phyloP scores from a whole-genome alignment of 768 basidiomycete genomes.

The Hypholoma sublateritium region DNA sequence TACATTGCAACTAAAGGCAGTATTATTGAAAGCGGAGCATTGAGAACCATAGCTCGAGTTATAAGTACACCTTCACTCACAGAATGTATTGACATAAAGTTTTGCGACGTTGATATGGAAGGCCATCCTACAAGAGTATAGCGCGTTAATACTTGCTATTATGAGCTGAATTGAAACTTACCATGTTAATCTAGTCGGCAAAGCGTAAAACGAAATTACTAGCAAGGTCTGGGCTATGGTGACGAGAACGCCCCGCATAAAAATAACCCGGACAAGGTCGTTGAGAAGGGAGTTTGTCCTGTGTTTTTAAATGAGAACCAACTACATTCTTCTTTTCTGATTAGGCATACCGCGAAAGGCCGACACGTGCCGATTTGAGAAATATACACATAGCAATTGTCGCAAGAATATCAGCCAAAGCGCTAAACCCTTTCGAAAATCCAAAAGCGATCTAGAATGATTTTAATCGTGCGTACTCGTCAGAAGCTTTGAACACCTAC shows the following conservation, averaged over 20 bases:
- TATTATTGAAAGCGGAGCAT: neutral
- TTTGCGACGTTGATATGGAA: slow-evolving; percentile 6
- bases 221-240: slow-evolving; percentile 1
- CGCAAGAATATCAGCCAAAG: slow-evolving; percentile 2
- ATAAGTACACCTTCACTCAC: neutral
- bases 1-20: neutral
- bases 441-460: neutral
- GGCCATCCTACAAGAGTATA: neutral
- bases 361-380: neutral
- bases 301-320: neutral
- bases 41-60: neutral
- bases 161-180: neutral
- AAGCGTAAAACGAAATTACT: slow-evolving; percentile 1
- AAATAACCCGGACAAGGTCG: neutral
- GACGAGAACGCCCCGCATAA: neutral
- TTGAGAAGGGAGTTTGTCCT: slow-evolving; percentile 2
- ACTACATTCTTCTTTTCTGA: neutral
- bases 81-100: slow-evolving; percentile 5
- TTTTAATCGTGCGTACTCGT: neutral
- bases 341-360: neutral
- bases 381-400: slow-evolving; percentile 4
- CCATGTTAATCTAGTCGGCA: neutral
- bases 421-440: slow-evolving; percentile 3
- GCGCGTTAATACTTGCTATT: neutral
- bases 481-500: neutral